Percentiles rank a stretch among this genome's conserved stretches.
Conservation (phyloP, 2,329 filamentous ascomycete genomes). For the Myriosclerotinia scirpicola region DNA sequence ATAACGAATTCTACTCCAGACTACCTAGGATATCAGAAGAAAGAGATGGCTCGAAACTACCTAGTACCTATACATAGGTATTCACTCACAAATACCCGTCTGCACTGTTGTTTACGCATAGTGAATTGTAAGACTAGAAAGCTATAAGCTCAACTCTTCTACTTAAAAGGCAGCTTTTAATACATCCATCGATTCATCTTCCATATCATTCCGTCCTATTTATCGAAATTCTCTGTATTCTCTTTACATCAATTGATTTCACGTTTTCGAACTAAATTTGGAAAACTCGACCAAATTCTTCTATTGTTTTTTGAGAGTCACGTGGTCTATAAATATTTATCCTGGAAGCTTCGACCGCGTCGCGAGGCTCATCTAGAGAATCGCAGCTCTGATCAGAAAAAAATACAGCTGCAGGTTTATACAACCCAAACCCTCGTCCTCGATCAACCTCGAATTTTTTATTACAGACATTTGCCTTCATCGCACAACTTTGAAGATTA, state of each 20-base stretch:
- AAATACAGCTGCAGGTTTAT: constrained; percentile 17
- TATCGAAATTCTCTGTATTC: too few relatives aligned
- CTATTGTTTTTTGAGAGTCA: constrained; percentile 17
- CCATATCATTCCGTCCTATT: too few relatives aligned
- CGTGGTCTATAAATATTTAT: constrained; percentile 23
- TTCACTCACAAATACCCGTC: too few relatives aligned
- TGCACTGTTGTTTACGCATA: too few relatives aligned
- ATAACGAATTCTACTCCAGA: background rate
- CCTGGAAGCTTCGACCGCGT: constrained; percentile 26
- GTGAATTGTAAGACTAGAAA: too few relatives aligned
- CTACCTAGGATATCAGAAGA: background rate
- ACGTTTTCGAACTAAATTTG: too few relatives aligned
- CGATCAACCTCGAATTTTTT: constrained; percentile 22
- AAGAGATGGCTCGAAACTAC: too few relatives aligned
- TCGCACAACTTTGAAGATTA: constrained; percentile 19
- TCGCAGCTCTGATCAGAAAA: constrained; percentile 20
- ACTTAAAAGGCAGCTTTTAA: too few relatives aligned
- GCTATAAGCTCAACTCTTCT: too few relatives aligned
- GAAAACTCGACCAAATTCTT: background rate
- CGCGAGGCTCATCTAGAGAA: constrained; percentile 26
- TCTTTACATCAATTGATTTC: too few relatives aligned
- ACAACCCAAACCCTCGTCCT: constrained; percentile 15
- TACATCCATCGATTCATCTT: too few relatives aligned
- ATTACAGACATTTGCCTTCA: constrained; percentile 5
- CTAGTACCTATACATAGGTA: too few relatives aligned